Evolutionary conservation across 805 yeast genomes (phyloP).

Genomic region (Candida gorgasii): DNA sequence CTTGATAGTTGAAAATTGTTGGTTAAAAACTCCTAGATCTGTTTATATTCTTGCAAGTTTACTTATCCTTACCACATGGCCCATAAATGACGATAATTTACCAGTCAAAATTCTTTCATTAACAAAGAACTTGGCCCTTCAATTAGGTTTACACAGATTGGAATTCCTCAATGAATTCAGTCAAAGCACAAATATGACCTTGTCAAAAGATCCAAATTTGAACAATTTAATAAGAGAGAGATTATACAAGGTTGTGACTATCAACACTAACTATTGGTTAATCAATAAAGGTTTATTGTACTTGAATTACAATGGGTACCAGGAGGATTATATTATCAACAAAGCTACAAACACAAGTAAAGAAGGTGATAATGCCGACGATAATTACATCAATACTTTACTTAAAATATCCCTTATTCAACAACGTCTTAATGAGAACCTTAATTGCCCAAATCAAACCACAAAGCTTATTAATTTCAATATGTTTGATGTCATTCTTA

Average conservation of each 20-base stretch:
- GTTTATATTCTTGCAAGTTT: slow-evolving; percentile 39
- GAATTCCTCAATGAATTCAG: slow-evolving; percentile 44
- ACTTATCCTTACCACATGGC: slow-evolving; percentile 47
- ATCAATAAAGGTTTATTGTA: slow-evolving; percentile 39
- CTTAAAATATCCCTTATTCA: slow-evolving; percentile 38
- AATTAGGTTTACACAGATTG: slow-evolving; percentile 43
- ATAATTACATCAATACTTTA: slow-evolving; percentile 27
- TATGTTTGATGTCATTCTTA: slow-evolving; percentile 44
- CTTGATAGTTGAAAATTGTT: slow-evolving; percentile 42
- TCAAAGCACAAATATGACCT: slow-evolving; percentile 29
- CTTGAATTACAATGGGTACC: slow-evolving; percentile 29
- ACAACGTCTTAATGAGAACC: slow-evolving; percentile 39
- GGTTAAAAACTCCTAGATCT: slow-evolving; percentile 48
- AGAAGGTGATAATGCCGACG: slow-evolving; percentile 15
- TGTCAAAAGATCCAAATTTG: slow-evolving; percentile 28
- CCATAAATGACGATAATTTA: slow-evolving; percentile 31
- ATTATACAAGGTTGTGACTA: slow-evolving; percentile 42
- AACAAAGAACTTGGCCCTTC: slow-evolving; percentile 40
- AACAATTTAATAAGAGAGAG: slow-evolving; percentile 39
- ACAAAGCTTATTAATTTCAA: slow-evolving; percentile 37
- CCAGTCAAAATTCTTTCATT: slow-evolving; percentile 38
- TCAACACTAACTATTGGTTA: slow-evolving; percentile 46
- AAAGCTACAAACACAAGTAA: slow-evolving; percentile 21
- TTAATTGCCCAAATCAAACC: slow-evolving; percentile 25
- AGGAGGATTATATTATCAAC: slow-evolving; percentile 40